phyloP scores from a whole-genome alignment of 768 basidiomycete genomes.

The Calocybe gangraenosa region DNA sequence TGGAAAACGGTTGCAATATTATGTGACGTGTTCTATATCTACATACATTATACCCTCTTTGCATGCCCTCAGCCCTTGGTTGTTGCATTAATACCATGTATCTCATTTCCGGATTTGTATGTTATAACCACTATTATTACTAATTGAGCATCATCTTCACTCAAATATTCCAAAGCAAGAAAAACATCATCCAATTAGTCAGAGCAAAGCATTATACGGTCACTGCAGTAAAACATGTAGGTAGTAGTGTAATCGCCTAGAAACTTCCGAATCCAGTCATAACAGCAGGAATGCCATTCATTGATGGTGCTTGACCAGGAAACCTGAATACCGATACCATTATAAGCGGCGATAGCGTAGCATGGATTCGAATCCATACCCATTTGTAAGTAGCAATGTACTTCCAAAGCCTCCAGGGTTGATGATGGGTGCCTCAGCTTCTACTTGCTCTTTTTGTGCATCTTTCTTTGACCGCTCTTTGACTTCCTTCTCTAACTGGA shows the following conservation, averaged over 20 bases:
- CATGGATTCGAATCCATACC: conserved; percentile 39
- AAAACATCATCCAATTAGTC: too few species aligned
- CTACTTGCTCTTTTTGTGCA: conserved; percentile 82
- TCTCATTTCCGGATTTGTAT: conserved; percentile 18
- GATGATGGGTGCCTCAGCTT: conserved; percentile 83
- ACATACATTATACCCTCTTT: not conserved
- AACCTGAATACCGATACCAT: conserved; percentile 36
- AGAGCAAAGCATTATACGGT: conserved; percentile 29
- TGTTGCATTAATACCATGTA: conserved; percentile 16
- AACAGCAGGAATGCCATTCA: conserved; percentile 69
- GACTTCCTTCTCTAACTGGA: conserved; percentile 83
- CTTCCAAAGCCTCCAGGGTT: conserved; percentile 71
- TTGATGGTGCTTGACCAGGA: conserved; percentile 60
- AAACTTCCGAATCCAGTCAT: conserved; percentile 62
- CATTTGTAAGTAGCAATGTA: conserved; percentile 68
- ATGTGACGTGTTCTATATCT: conserved; percentile 37
- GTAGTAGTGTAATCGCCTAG: conserved; percentile 15
- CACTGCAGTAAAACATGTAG: conserved; percentile 21
- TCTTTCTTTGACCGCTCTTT: conserved; percentile 86
- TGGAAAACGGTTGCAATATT: conserved; percentile 50
- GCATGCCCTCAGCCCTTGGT: not conserved
- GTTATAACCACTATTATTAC: conserved; percentile 12
- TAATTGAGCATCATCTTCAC: too few species aligned
- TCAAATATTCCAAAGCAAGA: too few species aligned
- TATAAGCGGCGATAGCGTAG: conserved; percentile 1